Percentiles rank a stretch among this genome's conserved stretches.
phyloP scores from a whole-genome alignment of 176 grass and related monocot species.

The Triticum urartu region DNA sequence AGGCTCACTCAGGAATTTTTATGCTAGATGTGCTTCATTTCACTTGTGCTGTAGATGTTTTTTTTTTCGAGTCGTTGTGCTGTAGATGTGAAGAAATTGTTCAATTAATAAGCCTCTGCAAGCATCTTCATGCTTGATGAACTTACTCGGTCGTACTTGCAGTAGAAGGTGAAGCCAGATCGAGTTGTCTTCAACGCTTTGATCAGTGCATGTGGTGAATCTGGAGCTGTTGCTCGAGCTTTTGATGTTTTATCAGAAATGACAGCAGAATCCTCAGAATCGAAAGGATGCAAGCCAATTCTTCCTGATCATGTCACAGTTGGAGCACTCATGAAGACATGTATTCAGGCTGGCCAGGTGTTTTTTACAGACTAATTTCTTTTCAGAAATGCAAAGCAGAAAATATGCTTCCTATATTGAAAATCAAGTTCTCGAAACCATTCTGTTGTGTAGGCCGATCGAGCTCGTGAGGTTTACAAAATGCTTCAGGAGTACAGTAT shows the following conservation, averaged over 20 bases:
- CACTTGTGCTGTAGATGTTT: slow-evolving; percentile 10
- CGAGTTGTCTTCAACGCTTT: slow-evolving; percentile 98
- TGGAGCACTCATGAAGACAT: slow-evolving; percentile 91
- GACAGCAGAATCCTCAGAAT: slow-evolving; percentile 61
- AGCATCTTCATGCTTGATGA: slow-evolving; percentile 28
- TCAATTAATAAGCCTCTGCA: neutral
- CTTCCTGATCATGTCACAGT: slow-evolving; percentile 96
- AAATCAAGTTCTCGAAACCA: slow-evolving; percentile 1
- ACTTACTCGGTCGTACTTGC: slow-evolving; percentile 70
- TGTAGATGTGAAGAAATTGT: slow-evolving; percentile 17
- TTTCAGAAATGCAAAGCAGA: slow-evolving; percentile 17
- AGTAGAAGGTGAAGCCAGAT: slow-evolving; percentile 99
- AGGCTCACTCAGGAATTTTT: neutral
- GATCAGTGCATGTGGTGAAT: slow-evolving; percentile 97
- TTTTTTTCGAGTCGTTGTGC: neutral
- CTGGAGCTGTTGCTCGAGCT: slow-evolving; percentile 91
- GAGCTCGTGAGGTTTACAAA: slow-evolving; percentile 83
- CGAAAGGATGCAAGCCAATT: slow-evolving; percentile 62
- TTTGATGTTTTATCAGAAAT: slow-evolving; percentile 99
- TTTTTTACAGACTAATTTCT: slow-evolving; percentile 25
- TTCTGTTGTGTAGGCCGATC: slow-evolving; percentile 62
- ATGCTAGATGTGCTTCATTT: slow-evolving; percentile 2
- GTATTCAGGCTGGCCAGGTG: slow-evolving; percentile 84
- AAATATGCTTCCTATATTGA: slow-evolving; percentile 16
- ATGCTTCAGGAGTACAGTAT: slow-evolving; percentile 90